Base-by-base conservation (phyloP, 2,329 filamentous ascomycete species). In the Sarocladium oryzae region DNA sequence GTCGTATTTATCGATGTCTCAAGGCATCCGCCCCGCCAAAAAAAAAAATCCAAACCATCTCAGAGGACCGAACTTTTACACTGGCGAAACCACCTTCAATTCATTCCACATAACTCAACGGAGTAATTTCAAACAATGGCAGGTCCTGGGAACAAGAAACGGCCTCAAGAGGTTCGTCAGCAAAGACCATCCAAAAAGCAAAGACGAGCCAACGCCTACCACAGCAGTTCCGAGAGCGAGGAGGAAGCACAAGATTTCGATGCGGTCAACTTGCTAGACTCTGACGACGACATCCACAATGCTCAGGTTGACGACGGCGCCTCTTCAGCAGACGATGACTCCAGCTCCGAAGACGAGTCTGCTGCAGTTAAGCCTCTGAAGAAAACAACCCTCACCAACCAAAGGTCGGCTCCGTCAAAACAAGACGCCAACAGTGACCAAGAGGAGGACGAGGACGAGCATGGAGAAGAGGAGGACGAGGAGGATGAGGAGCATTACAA, bases 251-350 rank as follows among this genome's bases (percentile, higher is more conserved):
- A 72, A 46, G 68, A 69, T 50, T 78, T 79, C 60, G 65, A 72
- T 26, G 71, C 77, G 2, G 74, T 79, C 55, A 72, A 79, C 56
- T 67, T 81, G 15, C 68, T 79, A 48, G 77, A 80, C 60, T 80
- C 77, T 4, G 78, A 82, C 57, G 77, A 81, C 51, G 76, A 80
- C 51, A 70, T 81, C 50, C 72, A 78, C 58, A 75, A 79, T 56
- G 73, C 73, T 37, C 62, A 65, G 5, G 75, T 73, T 16, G 78
- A 82, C 53, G 76, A 80, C 37, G 68, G 72, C 37, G 69, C 66
- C 9, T 64, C 59, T 13, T 70, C 68, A 0, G 70, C 64, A 11
- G 65, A 68, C 2, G 66, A 66, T 13, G 61, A 53, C n/a, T 66
- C 65, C 6, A 68, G 64, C 54, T 68, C 65, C 5, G 69, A 71